These are phyloP conservation scores for Aspergillus niger DNA, from an alignment of 2,329 filamentous ascomycete species.

Conservation along the genomic window DNA sequence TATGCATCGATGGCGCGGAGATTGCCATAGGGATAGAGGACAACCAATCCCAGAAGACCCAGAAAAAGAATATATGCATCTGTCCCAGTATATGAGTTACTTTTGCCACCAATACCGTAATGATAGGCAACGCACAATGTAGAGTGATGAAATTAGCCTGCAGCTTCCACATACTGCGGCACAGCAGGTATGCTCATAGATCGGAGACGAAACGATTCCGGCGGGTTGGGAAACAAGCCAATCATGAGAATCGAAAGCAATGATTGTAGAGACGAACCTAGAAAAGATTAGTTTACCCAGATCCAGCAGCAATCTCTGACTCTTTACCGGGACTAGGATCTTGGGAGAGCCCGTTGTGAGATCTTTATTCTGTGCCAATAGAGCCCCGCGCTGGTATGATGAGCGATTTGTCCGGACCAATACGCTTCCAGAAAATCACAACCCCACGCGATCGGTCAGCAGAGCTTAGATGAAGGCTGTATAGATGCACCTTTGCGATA, in stretches of 20 bases:
- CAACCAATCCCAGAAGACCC: constrained; percentile 38
- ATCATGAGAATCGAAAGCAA: neutral
- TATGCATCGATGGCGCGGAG: constrained; percentile 50
- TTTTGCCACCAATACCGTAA: neutral
- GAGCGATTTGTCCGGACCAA: constrained; percentile 19
- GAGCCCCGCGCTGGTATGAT: neutral
- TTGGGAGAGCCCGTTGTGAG: neutral
- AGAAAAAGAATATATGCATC: constrained; percentile 46
- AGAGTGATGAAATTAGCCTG: constrained; percentile 32
- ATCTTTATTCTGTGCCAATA: neutral
- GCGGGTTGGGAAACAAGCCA: neutral
- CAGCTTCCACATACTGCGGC: constrained; percentile 26
- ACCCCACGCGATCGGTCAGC: constrained; percentile 14
- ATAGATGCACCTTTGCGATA: neutral
- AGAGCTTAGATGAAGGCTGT: neutral
- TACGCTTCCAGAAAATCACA: constrained; percentile 1
- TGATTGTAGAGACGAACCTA: neutral
- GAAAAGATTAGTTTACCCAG: neutral
- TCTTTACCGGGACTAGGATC: neutral
- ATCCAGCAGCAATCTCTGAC: neutral
- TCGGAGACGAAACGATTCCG: neutral
- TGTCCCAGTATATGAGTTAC: constrained; percentile 15
- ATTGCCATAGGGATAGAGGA: constrained; percentile 46
- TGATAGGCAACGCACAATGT: constrained; percentile 27
- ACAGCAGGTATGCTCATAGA: neutral